Conservation (phyloP, 208 protist species). For the Leishmania martiniquensis region DNA sequence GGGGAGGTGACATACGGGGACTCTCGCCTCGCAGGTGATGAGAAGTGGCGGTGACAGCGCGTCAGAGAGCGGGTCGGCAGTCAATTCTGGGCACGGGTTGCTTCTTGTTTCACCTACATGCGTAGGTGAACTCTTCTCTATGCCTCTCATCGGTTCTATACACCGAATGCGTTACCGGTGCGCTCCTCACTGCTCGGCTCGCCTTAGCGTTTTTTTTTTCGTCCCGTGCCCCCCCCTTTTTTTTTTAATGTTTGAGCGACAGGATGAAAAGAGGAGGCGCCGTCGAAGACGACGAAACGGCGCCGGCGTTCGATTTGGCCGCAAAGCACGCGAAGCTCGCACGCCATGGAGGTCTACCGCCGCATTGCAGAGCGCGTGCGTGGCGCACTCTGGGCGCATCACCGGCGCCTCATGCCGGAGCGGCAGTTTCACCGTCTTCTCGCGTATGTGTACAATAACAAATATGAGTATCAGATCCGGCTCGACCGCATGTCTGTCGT, state of each 20-base stretch:
- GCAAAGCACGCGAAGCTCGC: background rate
- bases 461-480: conserved; percentile 93
- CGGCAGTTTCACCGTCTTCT: conserved; percentile 92
- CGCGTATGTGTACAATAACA: conserved; percentile 94
- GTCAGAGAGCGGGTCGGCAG: background rate
- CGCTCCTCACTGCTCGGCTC: background rate
- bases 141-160: background rate
- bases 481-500: conserved; percentile 92
- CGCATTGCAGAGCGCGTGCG: conserved; percentile 91
- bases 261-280: background rate
- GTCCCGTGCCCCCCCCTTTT: background rate
- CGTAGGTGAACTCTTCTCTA: background rate
- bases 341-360: conserved; percentile 88
- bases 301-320: background rate
- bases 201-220: background rate
- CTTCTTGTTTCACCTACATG: too few relatives aligned
- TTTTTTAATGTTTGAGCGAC: background rate
- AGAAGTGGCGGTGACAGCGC: background rate
- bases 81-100: too few relatives aligned
- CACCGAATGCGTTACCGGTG: background rate
- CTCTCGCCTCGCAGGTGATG: too few relatives aligned
- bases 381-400: conserved; percentile 91
- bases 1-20: too few relatives aligned
- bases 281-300: background rate
- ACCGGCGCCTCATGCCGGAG: conserved; percentile 91